A percentile compares a stretch with the other conserved stretches of the same genome.
These are phyloP conservation scores for Talaromyces proteolyticus DNA, from an alignment of 495 filamentous ascomycete species.

Conservation along the genomic window DNA sequence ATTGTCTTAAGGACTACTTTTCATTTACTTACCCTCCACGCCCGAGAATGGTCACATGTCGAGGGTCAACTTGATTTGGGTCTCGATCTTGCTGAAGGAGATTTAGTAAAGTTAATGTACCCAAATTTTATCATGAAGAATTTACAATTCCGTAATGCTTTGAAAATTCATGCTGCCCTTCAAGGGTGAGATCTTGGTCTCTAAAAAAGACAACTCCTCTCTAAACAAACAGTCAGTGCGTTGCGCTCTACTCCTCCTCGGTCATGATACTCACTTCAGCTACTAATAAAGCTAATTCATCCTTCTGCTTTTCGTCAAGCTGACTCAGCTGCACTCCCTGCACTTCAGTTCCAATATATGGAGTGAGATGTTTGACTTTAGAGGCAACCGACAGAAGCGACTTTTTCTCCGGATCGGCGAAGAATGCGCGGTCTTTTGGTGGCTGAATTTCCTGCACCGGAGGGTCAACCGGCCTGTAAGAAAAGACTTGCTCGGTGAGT, in stretches of 20 bases:
- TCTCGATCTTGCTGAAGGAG: constrained; percentile 7
- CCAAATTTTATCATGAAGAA: constrained; percentile 7
- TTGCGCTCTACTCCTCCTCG: background rate
- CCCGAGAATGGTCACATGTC: constrained; percentile 12
- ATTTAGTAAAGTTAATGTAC: constrained; percentile 2
- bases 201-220: constrained; percentile 38
- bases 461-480: constrained; percentile 8
- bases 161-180: constrained; percentile 18
- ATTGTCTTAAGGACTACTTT: background rate
- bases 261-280: constrained; percentile 14
- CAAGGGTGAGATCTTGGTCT: constrained; percentile 30
- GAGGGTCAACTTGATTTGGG: constrained; percentile 14
- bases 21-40: constrained; percentile 11
- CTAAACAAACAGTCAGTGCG: background rate
- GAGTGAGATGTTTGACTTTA: constrained; percentile 23
- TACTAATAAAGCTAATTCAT: constrained; percentile 39
- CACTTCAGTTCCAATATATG: constrained; percentile 35
- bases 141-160: constrained; percentile 16
- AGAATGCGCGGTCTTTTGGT: constrained; percentile 40
- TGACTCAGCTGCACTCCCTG: constrained; percentile 34
- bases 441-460: constrained; percentile 18
- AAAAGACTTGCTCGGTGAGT: constrained; percentile 8
- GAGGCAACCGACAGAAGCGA: constrained; percentile 32
- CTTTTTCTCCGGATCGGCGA: constrained; percentile 46
- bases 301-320: constrained; percentile 28